phyloP scores from a whole-genome alignment of 106 monocot genomes.

The Dendrobium officinale region DNA sequence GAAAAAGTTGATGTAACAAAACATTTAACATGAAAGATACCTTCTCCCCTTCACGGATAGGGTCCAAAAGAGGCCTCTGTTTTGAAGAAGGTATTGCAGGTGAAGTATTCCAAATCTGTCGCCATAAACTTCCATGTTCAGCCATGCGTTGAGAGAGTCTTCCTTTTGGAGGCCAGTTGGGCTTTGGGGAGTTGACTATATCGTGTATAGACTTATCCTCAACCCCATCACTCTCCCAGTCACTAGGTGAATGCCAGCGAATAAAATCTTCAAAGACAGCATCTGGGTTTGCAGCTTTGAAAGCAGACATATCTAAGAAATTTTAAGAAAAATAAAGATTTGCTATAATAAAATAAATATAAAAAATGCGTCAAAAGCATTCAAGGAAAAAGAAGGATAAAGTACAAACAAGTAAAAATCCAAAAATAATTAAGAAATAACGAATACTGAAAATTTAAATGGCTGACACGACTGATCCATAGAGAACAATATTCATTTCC shows the following conservation, averaged over 20 bases:
- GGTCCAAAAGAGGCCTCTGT: constrained; percentile 88
- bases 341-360: not conserved
- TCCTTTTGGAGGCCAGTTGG: constrained; percentile 76
- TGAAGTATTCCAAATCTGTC: constrained; percentile 86
- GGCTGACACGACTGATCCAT: not conserved
- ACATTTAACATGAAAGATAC: constrained; percentile 13
- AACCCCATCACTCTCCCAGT: constrained; percentile 70
- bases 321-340: not conserved
- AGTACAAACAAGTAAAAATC: not conserved
- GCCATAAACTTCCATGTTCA: constrained; percentile 76
- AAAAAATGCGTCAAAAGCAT: not conserved
- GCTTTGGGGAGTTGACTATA: not conserved
- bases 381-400: not conserved
- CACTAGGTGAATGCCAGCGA: constrained; percentile 94
- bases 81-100: constrained; percentile 56
- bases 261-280: constrained; percentile 99
- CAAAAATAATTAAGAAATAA: not conserved
- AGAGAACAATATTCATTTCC: not conserved
- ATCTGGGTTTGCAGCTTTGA: constrained; percentile 97
- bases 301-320: constrained; percentile 89
- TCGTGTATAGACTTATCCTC: constrained; percentile 14
- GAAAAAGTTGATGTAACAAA: not conserved
- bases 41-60: constrained; percentile 93
- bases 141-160: constrained; percentile 90
- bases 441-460: not conserved